Evolutionary conservation across 1,284 basidiomycete species (phyloP).

Genomic region (Paramarasmius palmivorus): DNA sequence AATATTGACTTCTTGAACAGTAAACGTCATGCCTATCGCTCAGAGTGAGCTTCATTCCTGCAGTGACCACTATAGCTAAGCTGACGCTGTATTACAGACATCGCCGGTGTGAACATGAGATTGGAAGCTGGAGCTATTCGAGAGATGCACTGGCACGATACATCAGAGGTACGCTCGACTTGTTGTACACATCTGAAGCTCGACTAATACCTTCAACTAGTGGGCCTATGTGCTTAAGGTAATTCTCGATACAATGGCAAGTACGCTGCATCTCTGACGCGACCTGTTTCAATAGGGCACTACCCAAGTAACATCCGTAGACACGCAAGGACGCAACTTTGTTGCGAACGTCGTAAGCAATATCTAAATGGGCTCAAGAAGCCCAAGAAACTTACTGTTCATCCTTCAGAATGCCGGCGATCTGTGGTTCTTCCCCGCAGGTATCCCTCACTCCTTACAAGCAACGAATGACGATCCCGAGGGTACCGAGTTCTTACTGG

Average conservation of each 20-base stretch:
- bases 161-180: conserved; percentile 51
- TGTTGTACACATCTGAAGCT: not conserved
- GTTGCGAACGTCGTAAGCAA: conserved; percentile 51
- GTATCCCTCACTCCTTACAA: conserved; percentile 68
- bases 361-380: too few relatives aligned
- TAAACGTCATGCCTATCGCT: conserved; percentile 60
- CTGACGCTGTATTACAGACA: conserved; percentile 35
- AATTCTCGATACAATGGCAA: too few relatives aligned
- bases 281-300: conserved; percentile 54
- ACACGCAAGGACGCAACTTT: conserved; percentile 61
- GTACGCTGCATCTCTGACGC: not conserved
- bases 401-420: conserved; percentile 39
- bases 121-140: conserved; percentile 64
- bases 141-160: conserved; percentile 76
- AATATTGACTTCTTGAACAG: conserved; percentile 32
- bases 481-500: conserved; percentile 71
- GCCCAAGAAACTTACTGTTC: too few relatives aligned
- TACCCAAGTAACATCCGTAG: conserved; percentile 62
- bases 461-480: conserved; percentile 53
- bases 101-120: conserved; percentile 73
- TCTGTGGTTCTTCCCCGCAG: conserved; percentile 70
- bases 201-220: conserved; percentile 27
- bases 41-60: conserved; percentile 36
- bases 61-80: not conserved
- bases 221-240: conserved; percentile 73